Base-by-base conservation (phyloP, 331 rosid genomes). In the Saraca asoca region DNA sequence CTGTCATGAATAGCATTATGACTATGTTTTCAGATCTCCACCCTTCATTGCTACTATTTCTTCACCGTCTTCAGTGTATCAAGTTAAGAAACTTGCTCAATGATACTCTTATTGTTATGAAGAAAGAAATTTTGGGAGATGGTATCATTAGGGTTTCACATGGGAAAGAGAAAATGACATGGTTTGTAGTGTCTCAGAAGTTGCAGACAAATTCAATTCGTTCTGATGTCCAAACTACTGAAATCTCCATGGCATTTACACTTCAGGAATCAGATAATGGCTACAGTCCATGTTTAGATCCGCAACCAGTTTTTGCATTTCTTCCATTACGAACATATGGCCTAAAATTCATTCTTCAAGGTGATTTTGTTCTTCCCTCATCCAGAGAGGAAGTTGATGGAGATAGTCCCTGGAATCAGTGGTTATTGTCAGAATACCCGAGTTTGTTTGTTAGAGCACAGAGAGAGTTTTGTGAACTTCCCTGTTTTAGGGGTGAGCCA, bases 301-400 rank as follows among this genome's bases (percentile, higher is more conserved):
- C 79, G 64, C 95, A 88, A 69, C 98, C 98, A 12, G 98, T 82
- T 68, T 93, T 93, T 85, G 94, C 98, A 37, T 93, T 84, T 78
- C 98, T 93, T 78, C 98, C 98, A 65, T 67, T 93, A 19, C 84
- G 98, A 79, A 82, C 87, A 41, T 93, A 90, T 71, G 98, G 98
- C 71, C 81, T 93, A 67, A 93, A 86, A 63, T 90, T 93, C 71
- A 93, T 93, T 68, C 79, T 93, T 76, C 98, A 93, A 82, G 98
- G 98, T 10, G 95, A 93, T 83, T 93, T 93, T 82, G 91, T 86
- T 70, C 90, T 93, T 72, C 95, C 98, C 11, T 93, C 98, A 18
- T 93, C 98, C 45, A 85, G 98, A 77, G 98, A 93, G 83, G 98
- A 93, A 76, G 98, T 93, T 71, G 98, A 93, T 59, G 98, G 96